Evolutionary conservation across 768 basidiomycete genomes (phyloP), one percentile per base, ranked within the genome.

Genomic region (Jaapia argillacea): DNA sequence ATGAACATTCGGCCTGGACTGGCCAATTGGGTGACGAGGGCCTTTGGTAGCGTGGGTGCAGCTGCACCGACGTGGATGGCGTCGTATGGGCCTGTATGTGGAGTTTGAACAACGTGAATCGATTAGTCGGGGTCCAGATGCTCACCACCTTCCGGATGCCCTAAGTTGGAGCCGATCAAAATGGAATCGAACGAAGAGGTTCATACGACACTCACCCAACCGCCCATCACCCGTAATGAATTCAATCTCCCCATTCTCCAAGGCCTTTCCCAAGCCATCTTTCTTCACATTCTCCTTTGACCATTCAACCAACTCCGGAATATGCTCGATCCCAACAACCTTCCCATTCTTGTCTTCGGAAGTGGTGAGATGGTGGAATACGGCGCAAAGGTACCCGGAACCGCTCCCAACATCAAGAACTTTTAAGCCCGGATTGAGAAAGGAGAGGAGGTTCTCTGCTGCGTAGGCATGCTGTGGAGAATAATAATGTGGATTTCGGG

Each of bases 21-120:
- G 22, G 80, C 80, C 2, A 91, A 77, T 54, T 94, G 92, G 12
- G 85, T 77, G 23, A 97, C 59, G 1, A 98, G 73, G 0, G 70
- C 59, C 18, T 72, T 59, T 0, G 93, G 92, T 12, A 91, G 62
- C 0, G 55, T 68, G 0, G 87, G 83, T 0, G 93, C 81, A 0
- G 94, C 93, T 0, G 94, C 94, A 3, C 94, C 94, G 27, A 97
- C 93, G 51, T 98, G 93, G 40, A 97, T 96, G 0, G 78, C 82
- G 48, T 89, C 75, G 55, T 80, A 90, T 0, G 84, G 85, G 3
- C 70, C 81, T 77, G 47, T 37, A n/a, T n/a, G n/a, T n/a, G n/a
- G n/a, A n/a, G n/a, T n/a, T n/a, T n/a, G n/a, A n/a, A 10, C 14
- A 13, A 10, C 5, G 24, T 10, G 12, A 47, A n/a, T n/a, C n/a